Evolutionary conservation across 2,329 filamentous ascomycete genomes (phyloP).

Genomic region (Sordariomycetes sp.): DNA sequence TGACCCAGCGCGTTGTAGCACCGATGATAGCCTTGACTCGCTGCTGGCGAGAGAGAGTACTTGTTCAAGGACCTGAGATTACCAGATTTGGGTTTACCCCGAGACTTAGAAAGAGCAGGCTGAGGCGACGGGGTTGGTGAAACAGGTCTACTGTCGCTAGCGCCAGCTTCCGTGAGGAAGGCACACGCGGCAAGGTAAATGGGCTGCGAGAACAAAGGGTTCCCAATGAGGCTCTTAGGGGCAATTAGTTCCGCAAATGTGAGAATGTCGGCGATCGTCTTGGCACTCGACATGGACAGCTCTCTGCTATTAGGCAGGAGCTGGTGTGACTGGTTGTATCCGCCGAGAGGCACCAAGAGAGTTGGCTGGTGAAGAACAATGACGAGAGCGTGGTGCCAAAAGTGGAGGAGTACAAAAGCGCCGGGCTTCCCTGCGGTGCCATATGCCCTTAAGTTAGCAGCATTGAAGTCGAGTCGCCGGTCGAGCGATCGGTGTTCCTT

Average conservation of each 20-base stretch:
- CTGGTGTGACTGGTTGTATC: slow-evolving; percentile 46
- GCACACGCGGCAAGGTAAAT: slow-evolving; percentile 88
- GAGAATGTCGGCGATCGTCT: slow-evolving; percentile 81
- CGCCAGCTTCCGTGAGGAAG: slow-evolving; percentile 70
- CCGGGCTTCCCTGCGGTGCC: slow-evolving; percentile 70
- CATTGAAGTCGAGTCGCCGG: slow-evolving; percentile 66
- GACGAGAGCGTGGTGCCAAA: slow-evolving; percentile 81
- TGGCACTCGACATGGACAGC: slow-evolving; percentile 75
- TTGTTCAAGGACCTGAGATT: slow-evolving; percentile 36
- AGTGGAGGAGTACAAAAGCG: slow-evolving; percentile 75
- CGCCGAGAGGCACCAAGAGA: slow-evolving; percentile 62
- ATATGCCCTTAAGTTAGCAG: slow-evolving; percentile 75
- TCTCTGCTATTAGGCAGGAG: slow-evolving; percentile 71
- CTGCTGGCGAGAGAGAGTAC: slow-evolving; percentile 66
- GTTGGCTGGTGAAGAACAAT: slow-evolving; percentile 78
- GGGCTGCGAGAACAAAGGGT: slow-evolving; percentile 79
- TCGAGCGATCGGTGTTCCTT: slow-evolving; percentile 60
- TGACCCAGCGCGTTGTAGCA: slow-evolving; percentile 76
- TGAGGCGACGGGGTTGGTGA: slow-evolving; percentile 35
- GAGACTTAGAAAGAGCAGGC: slow-evolving; percentile 2
- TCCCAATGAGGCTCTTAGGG: slow-evolving; percentile 73
- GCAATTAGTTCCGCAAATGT: slow-evolving; percentile 79
- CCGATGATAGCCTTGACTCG: slow-evolving; percentile 75
- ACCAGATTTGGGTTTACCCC: slow-evolving; percentile 7
- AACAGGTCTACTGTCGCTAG: slow-evolving; percentile 52